Percentiles rank a stretch among this genome's conserved stretches.
Conservation (phyloP, 176 grass and related monocot genomes). For the Zea mays region DNA sequence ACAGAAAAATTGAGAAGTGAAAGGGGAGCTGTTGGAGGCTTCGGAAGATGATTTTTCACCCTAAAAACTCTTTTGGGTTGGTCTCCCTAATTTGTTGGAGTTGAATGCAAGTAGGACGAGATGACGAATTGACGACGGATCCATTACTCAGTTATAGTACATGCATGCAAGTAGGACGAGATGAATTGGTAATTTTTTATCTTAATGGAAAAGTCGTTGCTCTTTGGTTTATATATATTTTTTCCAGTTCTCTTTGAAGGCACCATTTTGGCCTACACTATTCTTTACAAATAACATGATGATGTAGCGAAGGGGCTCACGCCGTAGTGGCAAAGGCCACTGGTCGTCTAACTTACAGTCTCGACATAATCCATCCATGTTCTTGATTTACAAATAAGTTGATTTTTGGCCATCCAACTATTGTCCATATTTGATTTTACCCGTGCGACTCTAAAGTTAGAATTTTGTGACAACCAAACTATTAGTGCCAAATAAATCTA, state of each 20-base stretch:
- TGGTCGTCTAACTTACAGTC: neutral
- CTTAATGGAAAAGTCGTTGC: neutral
- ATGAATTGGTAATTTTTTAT: neutral
- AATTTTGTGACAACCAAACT: too few species aligned
- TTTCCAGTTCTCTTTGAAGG: neutral
- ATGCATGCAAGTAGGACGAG: neutral
- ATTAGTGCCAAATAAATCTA: too few species aligned
- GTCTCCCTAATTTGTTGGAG: too few species aligned
- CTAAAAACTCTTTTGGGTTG: too few species aligned
- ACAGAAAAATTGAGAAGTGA: too few species aligned
- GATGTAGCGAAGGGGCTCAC: neutral
- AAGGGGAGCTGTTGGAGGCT: too few species aligned
- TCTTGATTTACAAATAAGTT: neutral
- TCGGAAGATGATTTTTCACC: too few species aligned
- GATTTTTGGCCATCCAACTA: neutral
- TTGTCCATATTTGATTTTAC: too few species aligned
- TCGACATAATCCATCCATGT: neutral
- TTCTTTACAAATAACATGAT: neutral
- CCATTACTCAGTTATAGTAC: neutral
- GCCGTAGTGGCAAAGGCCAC: too few species aligned
- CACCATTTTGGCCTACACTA: neutral
- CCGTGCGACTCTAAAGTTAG: too few species aligned
- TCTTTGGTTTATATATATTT: neutral
- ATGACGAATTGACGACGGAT: too few species aligned
- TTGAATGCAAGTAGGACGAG: too few species aligned